Conservation (phyloP, 768 basidiomycete species). For the Lactarius tabidus region DNA sequence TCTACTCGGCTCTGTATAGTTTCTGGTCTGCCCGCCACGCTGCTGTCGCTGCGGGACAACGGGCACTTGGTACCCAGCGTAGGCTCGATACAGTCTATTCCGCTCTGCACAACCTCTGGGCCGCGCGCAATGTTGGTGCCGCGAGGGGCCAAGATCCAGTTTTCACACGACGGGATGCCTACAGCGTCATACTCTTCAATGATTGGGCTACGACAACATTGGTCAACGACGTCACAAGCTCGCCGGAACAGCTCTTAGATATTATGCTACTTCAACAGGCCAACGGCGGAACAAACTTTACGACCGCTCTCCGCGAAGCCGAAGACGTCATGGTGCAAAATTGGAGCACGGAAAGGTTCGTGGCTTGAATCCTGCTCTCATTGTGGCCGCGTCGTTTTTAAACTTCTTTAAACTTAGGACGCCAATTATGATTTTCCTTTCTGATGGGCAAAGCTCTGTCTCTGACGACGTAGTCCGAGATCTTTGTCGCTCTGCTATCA, state of each 20-base stretch:
- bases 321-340: slow-evolving; percentile 39
- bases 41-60: slow-evolving; percentile 32
- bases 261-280: slow-evolving; percentile 34
- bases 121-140: slow-evolving; percentile 41
- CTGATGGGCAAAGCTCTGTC: slow-evolving; percentile 48
- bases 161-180: slow-evolving; percentile 44
- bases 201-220: slow-evolving; percentile 28
- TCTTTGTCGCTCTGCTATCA: slow-evolving; percentile 40
- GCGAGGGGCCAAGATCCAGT: slow-evolving; percentile 24
- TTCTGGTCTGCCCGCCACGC: slow-evolving; percentile 54
- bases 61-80: neutral
- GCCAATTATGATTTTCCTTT: slow-evolving; percentile 54
- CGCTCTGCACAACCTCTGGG: slow-evolving; percentile 50
- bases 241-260: slow-evolving; percentile 44
- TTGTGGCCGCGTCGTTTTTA: neutral
- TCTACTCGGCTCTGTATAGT: slow-evolving; percentile 49
- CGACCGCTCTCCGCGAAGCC: slow-evolving; percentile 36
- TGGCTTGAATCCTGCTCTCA: neutral
- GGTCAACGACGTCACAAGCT: slow-evolving; percentile 44
- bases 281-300: slow-evolving; percentile 43
- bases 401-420: slow-evolving; percentile 31
- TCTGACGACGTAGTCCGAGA: slow-evolving; percentile 37
- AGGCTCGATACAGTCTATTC: slow-evolving; percentile 47
- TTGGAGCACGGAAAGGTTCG: slow-evolving; percentile 51
- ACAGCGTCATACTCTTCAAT: slow-evolving; percentile 53